Base-by-base conservation (phyloP, 768 basidiomycete species). In the Tricholoma furcatifolium region DNA sequence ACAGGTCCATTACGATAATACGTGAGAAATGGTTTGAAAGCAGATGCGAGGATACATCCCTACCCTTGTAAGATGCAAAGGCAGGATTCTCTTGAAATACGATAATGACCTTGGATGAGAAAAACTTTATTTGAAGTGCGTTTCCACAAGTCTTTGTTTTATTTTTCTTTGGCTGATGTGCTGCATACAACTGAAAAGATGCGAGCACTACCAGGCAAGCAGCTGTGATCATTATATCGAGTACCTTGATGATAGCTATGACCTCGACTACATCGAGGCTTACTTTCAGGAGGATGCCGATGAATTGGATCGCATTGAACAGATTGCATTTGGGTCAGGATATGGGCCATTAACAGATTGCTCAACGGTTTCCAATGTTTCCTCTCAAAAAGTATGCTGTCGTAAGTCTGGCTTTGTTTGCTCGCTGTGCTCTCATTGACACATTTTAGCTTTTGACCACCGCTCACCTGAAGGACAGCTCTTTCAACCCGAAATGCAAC, bases 201-300 rank as follows among this genome's bases (percentile, higher is more conserved):
- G n/a, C n/a, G n/a, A n/a, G n/a, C n/a, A n/a, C n/a, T n/a, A n/a
- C n/a, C n/a, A n/a, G n/a, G n/a, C n/a, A n/a, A n/a, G n/a, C n/a
- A n/a, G n/a, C n/a, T n/a, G n/a, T n/a, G n/a, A n/a, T n/a, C n/a
- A n/a, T n/a, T n/a, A n/a, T n/a, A n/a, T n/a, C n/a, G n/a, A n/a
- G n/a, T n/a, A n/a, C n/a, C n/a, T n/a, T n/a, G n/a, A n/a, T n/a
- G n/a, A n/a, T n/a, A n/a, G n/a, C n/a, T 64, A 61, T 35, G 54
- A 66, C 38, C 31, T 61, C 1, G 54, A 52, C 2, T 66, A 66
- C 43, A 36, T 66, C 2, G 53, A 60, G 41, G 64, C 65, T 11
- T 34, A 56, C 9, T 58, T 66, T 20, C 23, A 32, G 7, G 51
- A 57, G 2, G 56, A 67, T 43, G 21, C 3, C n/a, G 62, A 62